phyloP scores from a whole-genome alignment of 768 basidiomycete species.

The Favolaschia claudopus region DNA sequence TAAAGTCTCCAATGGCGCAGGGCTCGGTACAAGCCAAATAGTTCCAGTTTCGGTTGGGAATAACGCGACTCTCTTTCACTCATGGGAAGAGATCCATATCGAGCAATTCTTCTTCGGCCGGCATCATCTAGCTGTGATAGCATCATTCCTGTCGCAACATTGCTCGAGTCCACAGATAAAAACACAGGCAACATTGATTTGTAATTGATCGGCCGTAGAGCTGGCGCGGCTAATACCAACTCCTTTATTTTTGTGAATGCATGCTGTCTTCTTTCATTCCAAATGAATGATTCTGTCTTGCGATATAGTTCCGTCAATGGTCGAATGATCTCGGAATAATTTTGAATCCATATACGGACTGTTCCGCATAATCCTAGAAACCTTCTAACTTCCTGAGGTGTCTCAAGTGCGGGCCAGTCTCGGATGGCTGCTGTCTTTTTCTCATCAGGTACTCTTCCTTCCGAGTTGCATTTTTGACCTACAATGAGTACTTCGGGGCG shows the following conservation, averaged over 20 bases:
- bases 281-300: constrained; percentile 37
- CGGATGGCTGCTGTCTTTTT: constrained; percentile 24
- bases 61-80: constrained; percentile 40
- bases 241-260: constrained; percentile 36
- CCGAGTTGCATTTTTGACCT: constrained; percentile 35
- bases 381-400: constrained; percentile 30
- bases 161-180: constrained; percentile 42
- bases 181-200: constrained; percentile 28
- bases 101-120: constrained; percentile 30
- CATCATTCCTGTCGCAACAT: constrained; percentile 40
- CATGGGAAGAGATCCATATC: constrained; percentile 44
- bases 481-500: no score
- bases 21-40: constrained; percentile 44
- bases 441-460: constrained; percentile 37
- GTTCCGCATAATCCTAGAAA: constrained; percentile 40
- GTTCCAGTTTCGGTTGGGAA: constrained; percentile 48
- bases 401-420: constrained; percentile 33
- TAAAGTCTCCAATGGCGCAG: neutral
- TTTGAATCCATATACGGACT: constrained; percentile 29
- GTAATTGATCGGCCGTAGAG: constrained; percentile 42
- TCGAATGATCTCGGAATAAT: constrained; percentile 26
- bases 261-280: constrained; percentile 34
- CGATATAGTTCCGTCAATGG: constrained; percentile 30
- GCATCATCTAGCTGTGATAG: constrained; percentile 39
- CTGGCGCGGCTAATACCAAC: constrained; percentile 30